Evolutionary conservation across 2,329 filamentous ascomycete species (phyloP).

Genomic region (Cyphellophora europaea): DNA sequence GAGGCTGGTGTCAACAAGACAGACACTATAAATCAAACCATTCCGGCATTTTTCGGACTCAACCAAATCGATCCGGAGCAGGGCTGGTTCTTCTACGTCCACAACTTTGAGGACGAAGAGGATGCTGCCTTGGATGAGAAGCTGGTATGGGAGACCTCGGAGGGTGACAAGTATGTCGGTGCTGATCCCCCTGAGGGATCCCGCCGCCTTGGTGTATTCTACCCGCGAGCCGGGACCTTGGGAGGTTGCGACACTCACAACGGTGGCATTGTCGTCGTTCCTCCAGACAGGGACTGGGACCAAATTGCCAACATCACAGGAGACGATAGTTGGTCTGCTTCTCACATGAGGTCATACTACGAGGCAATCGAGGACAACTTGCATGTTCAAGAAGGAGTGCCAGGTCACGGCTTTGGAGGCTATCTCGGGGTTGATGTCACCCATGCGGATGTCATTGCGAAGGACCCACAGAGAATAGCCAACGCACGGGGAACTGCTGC

Average conservation of each 20-base stretch:
- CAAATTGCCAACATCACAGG: constrained; percentile 50
- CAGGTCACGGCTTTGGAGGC: no score
- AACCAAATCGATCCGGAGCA: constrained; percentile 23
- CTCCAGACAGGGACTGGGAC: constrained; percentile 51
- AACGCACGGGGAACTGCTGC: constrained; percentile 45
- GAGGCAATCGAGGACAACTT: no score
- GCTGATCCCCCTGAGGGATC: constrained; percentile 44
- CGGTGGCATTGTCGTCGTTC: constrained; percentile 51
- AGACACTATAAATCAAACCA: constrained; percentile 19
- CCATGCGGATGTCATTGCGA: constrained; percentile 20
- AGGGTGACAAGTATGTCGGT: constrained; percentile 45
- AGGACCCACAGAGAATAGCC: constrained; percentile 42
- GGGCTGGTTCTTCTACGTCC: constrained; percentile 27
- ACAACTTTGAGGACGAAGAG: constrained; percentile 24
- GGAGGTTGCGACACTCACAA: constrained; percentile 55
- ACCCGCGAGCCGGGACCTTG: constrained; percentile 48
- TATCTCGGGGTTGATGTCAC: constrained; percentile 48
- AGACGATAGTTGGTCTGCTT: constrained; percentile 48
- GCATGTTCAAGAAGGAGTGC: no score
- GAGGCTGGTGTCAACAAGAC: constrained; percentile 29
- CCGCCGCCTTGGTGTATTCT: constrained; percentile 44
- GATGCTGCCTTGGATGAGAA: constrained; percentile 25
- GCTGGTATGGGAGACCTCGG: constrained; percentile 31
- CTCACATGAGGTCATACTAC: constrained; percentile 50
- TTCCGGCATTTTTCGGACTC: constrained; percentile 22